A percentile compares a stretch with the other conserved stretches of the same genome.
Evolutionary conservation across 2,329 filamentous ascomycete species (phyloP).

Genomic region (Colletotrichum trifolii): DNA sequence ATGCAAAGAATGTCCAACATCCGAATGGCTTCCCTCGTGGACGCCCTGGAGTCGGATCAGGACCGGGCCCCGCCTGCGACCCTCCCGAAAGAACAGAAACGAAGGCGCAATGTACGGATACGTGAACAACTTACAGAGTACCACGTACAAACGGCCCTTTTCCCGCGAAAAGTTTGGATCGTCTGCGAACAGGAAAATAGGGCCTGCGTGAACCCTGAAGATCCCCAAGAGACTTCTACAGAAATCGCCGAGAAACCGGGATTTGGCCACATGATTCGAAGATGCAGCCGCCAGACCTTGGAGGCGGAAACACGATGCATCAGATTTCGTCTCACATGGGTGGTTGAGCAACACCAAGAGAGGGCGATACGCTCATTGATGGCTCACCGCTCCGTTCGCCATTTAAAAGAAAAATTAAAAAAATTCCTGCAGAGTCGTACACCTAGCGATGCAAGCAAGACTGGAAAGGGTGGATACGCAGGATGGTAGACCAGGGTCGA

Average conservation of each 20-base stretch:
- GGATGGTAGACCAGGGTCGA: slow-evolving; percentile 23
- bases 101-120: background rate
- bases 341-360: background rate
- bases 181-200: slow-evolving; percentile 15
- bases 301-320: slow-evolving; percentile 9
- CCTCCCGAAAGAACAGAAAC: background rate
- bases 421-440: slow-evolving; percentile 30
- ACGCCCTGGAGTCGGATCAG: too few relatives aligned
- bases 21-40: background rate
- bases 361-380: slow-evolving; percentile 36
- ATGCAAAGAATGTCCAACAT: slow-evolving; percentile 26
- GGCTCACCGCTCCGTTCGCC: slow-evolving; percentile 36
- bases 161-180: background rate
- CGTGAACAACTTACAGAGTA: too few relatives aligned
- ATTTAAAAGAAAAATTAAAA: slow-evolving; percentile 29
- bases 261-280: slow-evolving; percentile 30
- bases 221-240: slow-evolving; percentile 29
- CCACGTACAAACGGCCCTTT: too few relatives aligned
- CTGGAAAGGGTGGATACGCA: slow-evolving; percentile 25
- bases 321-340: slow-evolving; percentile 22
- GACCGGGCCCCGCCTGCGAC: background rate
- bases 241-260: slow-evolving; percentile 26
- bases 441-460: slow-evolving; percentile 33
- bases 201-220: slow-evolving; percentile 35
- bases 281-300: slow-evolving; percentile 17